Base-by-base conservation (phyloP, 1,139 yeast genomes). In the Sugiyamaella castrensis region DNA sequence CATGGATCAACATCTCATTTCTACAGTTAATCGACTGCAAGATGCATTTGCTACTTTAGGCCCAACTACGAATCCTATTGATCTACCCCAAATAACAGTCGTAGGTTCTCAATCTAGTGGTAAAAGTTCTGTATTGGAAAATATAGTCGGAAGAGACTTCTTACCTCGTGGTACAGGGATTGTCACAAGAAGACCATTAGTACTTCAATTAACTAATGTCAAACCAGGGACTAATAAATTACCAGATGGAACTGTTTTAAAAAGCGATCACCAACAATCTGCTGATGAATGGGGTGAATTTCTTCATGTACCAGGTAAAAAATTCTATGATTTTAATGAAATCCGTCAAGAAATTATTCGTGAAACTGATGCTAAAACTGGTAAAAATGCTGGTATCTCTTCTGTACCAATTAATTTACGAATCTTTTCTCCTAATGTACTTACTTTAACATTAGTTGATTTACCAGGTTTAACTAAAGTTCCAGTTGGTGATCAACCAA, bases 401-500 rank as follows among this genome's bases (percentile, higher is more conserved):
- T 78, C 97, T 1, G 82, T 82, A 16, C 98, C 98, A 49, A 92
- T 92, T 67, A 92, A 92, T 70, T 76, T 92, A 67, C 81, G 97
- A 70, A 89, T 92, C 57, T 91, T 84, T 70, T 91, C 98, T 29
- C 98, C 99, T 12, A 92, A 91, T 66, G 98, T 92, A 47, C 77
- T 92, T 63, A 92, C 98, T n/a, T 79, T 92, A 69, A 94, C 99
- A 2, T 79, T 92, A 64, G 98, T 92, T 40, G 99, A 92, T 75
- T 78, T 92, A 63, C 99, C 99, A n/a, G 99, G 99, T 56, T 78
- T 94, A 64, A 92, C 99, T 29, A 92, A 92, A 70, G 98, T 94
- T 33, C 98, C 99, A 12, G 98, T 92, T 45, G 99, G 99, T 43
- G 99, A 92, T 69, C 99, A 92, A 71, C 99, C 99, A 48, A 87